phyloP scores from a whole-genome alignment of 108 stramenopile genomes.

The Skeletonema grethae region DNA sequence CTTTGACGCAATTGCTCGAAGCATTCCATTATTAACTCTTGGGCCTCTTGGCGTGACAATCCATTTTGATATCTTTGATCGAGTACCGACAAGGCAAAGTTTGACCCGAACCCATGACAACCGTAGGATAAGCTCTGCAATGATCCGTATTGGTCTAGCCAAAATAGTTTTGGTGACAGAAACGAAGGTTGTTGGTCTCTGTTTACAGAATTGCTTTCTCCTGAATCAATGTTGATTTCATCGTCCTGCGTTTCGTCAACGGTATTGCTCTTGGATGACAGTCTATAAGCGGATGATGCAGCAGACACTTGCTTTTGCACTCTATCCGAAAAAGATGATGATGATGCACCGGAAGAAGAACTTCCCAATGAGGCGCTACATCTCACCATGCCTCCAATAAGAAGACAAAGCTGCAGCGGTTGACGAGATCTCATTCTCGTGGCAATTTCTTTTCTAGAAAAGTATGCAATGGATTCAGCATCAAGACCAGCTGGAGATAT shows the following conservation, averaged over 20 bases:
- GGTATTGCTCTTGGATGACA: not conserved
- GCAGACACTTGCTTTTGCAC: constrained; percentile 44
- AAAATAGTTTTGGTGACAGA: constrained; percentile 60
- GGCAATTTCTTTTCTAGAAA: constrained; percentile 57
- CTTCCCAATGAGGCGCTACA: constrained; percentile 2
- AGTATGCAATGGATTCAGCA: constrained; percentile 63
- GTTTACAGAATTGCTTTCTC: not conserved
- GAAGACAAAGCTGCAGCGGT: constrained; percentile 56
- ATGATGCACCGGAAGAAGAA: constrained; percentile 4
- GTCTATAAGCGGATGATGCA: constrained; percentile 24
- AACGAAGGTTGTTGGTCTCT: constrained; percentile 5
- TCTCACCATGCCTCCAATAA: constrained; percentile 70
- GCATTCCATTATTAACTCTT: constrained; percentile 55
- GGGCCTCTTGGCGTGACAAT: constrained; percentile 61
- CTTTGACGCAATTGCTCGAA: constrained; percentile 72
- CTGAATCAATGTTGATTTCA: not conserved
- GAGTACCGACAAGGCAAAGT: constrained; percentile 70
- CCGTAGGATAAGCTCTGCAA: constrained; percentile 70
- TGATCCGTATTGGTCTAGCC: constrained; percentile 84
- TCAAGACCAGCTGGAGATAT: constrained; percentile 48
- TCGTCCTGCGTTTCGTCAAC: not conserved
- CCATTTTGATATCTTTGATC: constrained; percentile 66
- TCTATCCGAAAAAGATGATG: constrained; percentile 20
- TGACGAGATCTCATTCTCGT: constrained; percentile 51
- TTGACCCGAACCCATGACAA: constrained; percentile 72